Conservation (phyloP, 441 rosid species). For the Flueggea neowawraea region DNA sequence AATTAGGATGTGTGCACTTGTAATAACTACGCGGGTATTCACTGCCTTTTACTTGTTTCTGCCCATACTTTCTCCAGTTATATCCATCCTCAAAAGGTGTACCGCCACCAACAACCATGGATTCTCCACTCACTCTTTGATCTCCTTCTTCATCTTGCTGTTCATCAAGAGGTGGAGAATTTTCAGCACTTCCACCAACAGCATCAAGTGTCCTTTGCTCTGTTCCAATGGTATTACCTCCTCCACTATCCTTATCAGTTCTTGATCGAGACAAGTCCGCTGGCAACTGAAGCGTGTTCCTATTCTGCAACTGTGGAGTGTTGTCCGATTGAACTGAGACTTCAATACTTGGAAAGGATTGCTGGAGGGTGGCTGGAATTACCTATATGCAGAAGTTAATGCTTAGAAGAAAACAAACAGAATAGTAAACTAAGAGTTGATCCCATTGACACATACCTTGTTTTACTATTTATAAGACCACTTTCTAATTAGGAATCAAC, state of each 20-base stretch:
- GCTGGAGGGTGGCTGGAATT: constrained; percentile 25
- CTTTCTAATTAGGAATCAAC: too few relatives aligned
- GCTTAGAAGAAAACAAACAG: not conserved
- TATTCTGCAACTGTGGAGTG: constrained; percentile 40
- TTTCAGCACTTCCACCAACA: constrained; percentile 40
- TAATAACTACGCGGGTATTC: constrained; percentile 80
- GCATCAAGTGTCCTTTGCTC: constrained; percentile 44
- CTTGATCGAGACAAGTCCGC: constrained; percentile 36
- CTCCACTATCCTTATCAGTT: constrained; percentile 35
- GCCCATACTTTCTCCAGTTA: constrained; percentile 78
- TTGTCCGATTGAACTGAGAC: constrained; percentile 54
- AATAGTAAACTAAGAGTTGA: not conserved
- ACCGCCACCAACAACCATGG: constrained; percentile 44
- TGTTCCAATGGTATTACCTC: constrained; percentile 20
- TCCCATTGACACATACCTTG: not conserved
- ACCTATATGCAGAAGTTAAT: constrained; percentile 21
- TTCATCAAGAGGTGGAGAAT: constrained; percentile 57
- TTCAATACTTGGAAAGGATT: constrained; percentile 43
- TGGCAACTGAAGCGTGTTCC: constrained; percentile 28
- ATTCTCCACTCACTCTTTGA: constrained; percentile 63
- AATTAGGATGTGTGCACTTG: constrained; percentile 67
- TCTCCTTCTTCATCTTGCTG: constrained; percentile 67
- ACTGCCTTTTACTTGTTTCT: constrained; percentile 76
- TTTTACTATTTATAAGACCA: too few relatives aligned
- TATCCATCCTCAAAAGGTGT: constrained; percentile 58